Base-by-base conservation (phyloP, 1,139 yeast species). In the Suhomyces panamericanus region DNA sequence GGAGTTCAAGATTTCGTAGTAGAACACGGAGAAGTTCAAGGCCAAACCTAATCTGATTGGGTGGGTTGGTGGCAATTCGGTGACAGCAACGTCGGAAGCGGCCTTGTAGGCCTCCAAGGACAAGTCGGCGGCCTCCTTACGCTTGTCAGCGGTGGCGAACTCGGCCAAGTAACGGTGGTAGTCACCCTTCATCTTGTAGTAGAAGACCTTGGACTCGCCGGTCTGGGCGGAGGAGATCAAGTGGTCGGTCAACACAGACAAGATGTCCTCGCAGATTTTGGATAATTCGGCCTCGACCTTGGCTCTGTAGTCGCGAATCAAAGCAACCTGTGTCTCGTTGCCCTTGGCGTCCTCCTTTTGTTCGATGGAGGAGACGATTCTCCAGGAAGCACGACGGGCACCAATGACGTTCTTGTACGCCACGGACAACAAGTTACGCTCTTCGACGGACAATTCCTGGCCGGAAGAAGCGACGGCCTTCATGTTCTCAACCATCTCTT, bases 121-220 rank as follows among this genome's bases (percentile, higher is more conserved):
- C 58, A 86, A 80, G 62, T 87, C 93, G 45, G 98, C 95, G 53
- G 96, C 95, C 55, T 80, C 90, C 69, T 89, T 88, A 67, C 97
- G 87, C 75, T 87, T 87, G 59, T 89, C 96, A 56, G 89, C 83
- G 57, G 83, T 78, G 53, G 97, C 95, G 64, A 93, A 93, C 76
- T 93, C 99, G 53, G 98, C 98, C 74, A 93, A 81, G 73, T 93
- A 93, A 77, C 99, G 96, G 80, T 91, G 96, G 80, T 93, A 93
- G 72, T 93, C 99, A 77, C 98, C 99, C 80, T 93, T 91, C 98
- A 93, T 93, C 83, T 93, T 93, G 78, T 88, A 90, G 81, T 93
- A 93, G 74, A 93, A 93, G 49, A 93, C 98, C 80, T 91, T 90
- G 42, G 96, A 89, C 75, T 93, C 99, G 62, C 97, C 98, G 52